Percentiles rank a stretch among this genome's conserved stretches.
These are phyloP conservation scores for Rutstroemia sp. DNA, from an alignment of 2,329 filamentous ascomycete genomes.

Conservation along the genomic window DNA sequence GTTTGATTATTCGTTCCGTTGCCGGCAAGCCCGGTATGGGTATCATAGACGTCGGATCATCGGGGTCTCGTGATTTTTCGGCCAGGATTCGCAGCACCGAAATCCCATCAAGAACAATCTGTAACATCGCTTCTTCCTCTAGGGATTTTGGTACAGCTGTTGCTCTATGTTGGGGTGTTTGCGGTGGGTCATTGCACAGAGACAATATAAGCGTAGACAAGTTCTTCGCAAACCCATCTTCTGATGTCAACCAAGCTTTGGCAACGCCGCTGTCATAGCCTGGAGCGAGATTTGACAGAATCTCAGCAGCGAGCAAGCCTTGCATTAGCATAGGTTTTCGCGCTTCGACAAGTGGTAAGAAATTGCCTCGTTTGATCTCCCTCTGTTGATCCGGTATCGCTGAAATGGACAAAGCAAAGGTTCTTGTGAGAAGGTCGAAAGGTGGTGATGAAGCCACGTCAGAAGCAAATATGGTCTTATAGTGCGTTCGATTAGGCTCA, in stretches of 20 bases:
- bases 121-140: constrained; percentile 29
- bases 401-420: constrained; percentile 81
- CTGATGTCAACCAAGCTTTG: constrained; percentile 71
- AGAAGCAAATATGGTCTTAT: constrained; percentile 71
- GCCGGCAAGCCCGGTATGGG: constrained; percentile 57
- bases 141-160: constrained; percentile 25
- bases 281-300: constrained; percentile 68
- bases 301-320: constrained; percentile 82
- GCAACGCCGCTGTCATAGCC: constrained; percentile 66
- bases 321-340: constrained; percentile 90
- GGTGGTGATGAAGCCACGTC: constrained; percentile 58
- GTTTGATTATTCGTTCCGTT: constrained; percentile 59
- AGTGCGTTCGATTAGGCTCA: constrained; percentile 83
- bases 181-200: constrained; percentile 50
- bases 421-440: constrained; percentile 74
- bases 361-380: constrained; percentile 48
- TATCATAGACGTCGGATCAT: constrained; percentile 41
- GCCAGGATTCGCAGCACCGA: constrained; percentile 60
- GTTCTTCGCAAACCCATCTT: constrained; percentile 76
- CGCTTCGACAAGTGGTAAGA: constrained; percentile 65
- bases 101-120: constrained; percentile 60
- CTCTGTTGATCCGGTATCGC: constrained; percentile 68
- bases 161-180: constrained; percentile 36
- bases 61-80: constrained; percentile 59
- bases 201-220: constrained; percentile 69